A percentile compares a stretch with the other conserved stretches of the same genome.
These are phyloP conservation scores for Sanghuangporus sanghuang DNA, from an alignment of 1,284 basidiomycete genomes.

Conservation along the genomic window DNA sequence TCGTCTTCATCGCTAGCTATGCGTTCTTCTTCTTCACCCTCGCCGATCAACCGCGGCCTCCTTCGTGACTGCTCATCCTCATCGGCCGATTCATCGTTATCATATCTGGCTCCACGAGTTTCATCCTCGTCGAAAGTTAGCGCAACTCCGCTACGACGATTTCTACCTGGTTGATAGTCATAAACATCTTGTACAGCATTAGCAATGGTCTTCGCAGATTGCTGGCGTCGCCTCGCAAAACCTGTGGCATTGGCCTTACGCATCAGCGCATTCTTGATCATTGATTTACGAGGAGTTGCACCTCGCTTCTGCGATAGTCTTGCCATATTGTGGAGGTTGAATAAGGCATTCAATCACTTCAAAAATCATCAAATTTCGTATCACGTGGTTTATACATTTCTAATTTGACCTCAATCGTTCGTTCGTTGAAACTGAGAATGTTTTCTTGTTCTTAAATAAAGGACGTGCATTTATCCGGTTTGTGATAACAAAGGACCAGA, in stretches of 20 bases:
- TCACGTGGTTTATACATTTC: constrained; percentile 4
- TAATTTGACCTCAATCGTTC: background rate
- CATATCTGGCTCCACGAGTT: constrained; percentile 34
- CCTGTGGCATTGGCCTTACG: constrained; percentile 6
- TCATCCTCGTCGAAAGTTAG: constrained; percentile 58
- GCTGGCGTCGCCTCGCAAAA: constrained; percentile 9
- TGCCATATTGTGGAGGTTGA: background rate
- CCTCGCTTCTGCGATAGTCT: background rate
- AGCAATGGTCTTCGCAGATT: constrained; percentile 3
- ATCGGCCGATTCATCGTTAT: constrained; percentile 32
- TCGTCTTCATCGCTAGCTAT: constrained; percentile 67
- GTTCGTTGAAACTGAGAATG: too few species aligned
- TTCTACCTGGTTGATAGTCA: constrained; percentile 20
- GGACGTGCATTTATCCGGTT: too few species aligned
- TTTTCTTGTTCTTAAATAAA: background rate
- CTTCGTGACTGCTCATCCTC: constrained; percentile 31
- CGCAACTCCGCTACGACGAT: constrained; percentile 35
- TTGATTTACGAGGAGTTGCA: background rate
- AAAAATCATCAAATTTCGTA: constrained; percentile 2
- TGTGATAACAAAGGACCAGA: too few species aligned
- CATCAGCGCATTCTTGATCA: background rate
- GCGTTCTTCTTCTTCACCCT: constrained; percentile 49
- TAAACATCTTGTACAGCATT: constrained; percentile 19
- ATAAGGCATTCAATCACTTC: background rate
- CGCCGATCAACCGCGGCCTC: constrained; percentile 51